Evolutionary conservation across 257 asterid genomes (phyloP).

Genomic region (Linaria vulgaris): DNA sequence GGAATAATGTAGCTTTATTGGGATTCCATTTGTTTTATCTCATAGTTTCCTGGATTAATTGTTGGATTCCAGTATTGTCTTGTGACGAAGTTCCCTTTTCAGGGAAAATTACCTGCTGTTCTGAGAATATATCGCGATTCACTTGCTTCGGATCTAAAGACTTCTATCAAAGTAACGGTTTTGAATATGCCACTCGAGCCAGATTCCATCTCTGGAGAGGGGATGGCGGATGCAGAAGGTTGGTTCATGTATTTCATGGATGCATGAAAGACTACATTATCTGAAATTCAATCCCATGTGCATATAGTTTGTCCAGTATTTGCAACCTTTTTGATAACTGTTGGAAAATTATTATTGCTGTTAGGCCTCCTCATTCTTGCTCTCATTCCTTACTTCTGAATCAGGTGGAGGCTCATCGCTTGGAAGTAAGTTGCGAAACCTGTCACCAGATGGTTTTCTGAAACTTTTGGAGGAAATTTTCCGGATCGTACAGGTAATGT

Average conservation of each 20-base stretch:
- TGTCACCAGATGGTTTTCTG: slow-evolving; percentile 85
- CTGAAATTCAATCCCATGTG: slow-evolving; percentile 11
- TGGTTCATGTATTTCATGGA: slow-evolving; percentile 33
- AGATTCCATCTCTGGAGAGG: slow-evolving; percentile 73
- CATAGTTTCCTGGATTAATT: background rate
- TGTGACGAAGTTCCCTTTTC: slow-evolving; percentile 31
- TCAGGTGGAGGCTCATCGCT: slow-evolving; percentile 92
- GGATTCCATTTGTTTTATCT: too few relatives aligned
- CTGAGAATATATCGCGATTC: slow-evolving; percentile 91
- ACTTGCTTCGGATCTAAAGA: slow-evolving; percentile 83
- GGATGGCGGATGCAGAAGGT: slow-evolving; percentile 79
- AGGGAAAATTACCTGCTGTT: slow-evolving; percentile 95
- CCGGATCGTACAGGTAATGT: slow-evolving; percentile 90
- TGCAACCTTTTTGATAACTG: background rate
- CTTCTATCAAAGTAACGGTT: slow-evolving; percentile 78
- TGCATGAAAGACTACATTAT: slow-evolving; percentile 11
- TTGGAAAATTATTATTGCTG: background rate
- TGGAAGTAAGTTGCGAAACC: slow-evolving; percentile 82
- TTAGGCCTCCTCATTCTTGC: background rate
- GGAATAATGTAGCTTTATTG: background rate
- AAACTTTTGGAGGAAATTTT: slow-evolving; percentile 85
- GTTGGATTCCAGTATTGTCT: slow-evolving; percentile 23
- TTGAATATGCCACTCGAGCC: slow-evolving; percentile 78
- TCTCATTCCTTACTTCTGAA: slow-evolving; percentile 28
- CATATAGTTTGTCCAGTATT: background rate